Percentiles rank a stretch among this genome's conserved stretches.
Conservation (phyloP, 345 rosid genomes). For the Arabidopsis arenosa region DNA sequence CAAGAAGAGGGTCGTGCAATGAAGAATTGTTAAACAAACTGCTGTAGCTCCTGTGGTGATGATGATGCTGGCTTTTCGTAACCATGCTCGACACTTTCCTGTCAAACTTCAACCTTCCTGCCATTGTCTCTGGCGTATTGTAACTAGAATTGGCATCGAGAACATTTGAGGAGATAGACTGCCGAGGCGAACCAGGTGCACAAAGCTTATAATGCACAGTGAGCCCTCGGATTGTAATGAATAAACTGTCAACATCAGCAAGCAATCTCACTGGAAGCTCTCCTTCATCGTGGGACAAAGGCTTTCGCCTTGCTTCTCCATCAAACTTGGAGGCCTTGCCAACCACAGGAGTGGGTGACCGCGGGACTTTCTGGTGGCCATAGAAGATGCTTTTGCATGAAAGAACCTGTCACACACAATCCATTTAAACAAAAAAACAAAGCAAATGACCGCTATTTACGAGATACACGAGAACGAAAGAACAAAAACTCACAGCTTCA, state of each 20-base stretch:
- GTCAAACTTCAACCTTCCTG: conserved; percentile 66
- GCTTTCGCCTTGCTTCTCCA: conserved; percentile 68
- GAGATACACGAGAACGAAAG: neutral
- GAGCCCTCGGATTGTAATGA: conserved; percentile 66
- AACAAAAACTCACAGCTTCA: conserved; percentile 70
- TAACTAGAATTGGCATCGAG: conserved; percentile 51
- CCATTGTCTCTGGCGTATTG: conserved; percentile 52
- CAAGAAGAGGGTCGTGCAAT: conserved; percentile 75
- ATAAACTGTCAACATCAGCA: conserved; percentile 77
- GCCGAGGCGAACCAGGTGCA: conserved; percentile 65
- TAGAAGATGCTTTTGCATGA: conserved; percentile 81
- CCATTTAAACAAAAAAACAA: neutral
- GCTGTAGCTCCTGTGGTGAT: conserved; percentile 80
- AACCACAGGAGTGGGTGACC: conserved; percentile 76
- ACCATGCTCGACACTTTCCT: conserved; percentile 53
- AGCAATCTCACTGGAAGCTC: conserved; percentile 68
- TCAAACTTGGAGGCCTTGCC: conserved; percentile 73
- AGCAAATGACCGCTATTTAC: neutral
- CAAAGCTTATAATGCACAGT: conserved; percentile 78
- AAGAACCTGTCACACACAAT: conserved; percentile 60
- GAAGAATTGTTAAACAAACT: conserved; percentile 70
- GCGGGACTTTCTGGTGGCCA: conserved; percentile 78
- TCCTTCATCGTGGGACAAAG: conserved; percentile 61
- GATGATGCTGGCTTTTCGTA: conserved; percentile 54
- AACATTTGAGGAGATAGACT: conserved; percentile 54